Percentiles rank a stretch among this genome's conserved stretches.
These are phyloP conservation scores for Colletotrichum chrysophilum DNA, from an alignment of 2,329 filamentous ascomycete species.

Conservation along the genomic window DNA sequence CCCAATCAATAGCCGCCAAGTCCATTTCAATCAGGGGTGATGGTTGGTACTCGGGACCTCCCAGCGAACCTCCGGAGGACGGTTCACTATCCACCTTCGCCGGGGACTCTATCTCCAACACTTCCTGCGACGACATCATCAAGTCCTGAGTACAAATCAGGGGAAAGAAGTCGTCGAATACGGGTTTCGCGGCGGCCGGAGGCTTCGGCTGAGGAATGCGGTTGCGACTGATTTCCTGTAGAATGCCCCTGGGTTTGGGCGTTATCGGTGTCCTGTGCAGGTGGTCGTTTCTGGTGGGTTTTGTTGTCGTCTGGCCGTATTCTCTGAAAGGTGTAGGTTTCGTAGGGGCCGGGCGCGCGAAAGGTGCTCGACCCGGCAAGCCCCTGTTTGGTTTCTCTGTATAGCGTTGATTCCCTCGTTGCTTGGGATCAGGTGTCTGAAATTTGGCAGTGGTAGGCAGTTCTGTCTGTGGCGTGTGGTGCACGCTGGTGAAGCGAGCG, in stretches of 20 bases:
- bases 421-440: neutral
- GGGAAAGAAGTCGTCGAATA: conserved; percentile 24
- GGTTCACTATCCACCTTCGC: conserved; percentile 1
- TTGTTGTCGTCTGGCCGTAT: neutral
- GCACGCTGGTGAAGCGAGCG: neutral
- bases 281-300: neutral
- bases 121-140: conserved; percentile 50
- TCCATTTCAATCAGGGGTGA: conserved; percentile 2
- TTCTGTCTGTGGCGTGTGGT: neutral
- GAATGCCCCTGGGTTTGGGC: neutral
- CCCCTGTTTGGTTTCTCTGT: neutral
- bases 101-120: conserved; percentile 44
- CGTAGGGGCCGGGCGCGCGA: neutral
- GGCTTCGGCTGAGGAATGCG: neutral
- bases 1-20: conserved; percentile 14
- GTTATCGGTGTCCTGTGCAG: neutral
- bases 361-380: neutral
- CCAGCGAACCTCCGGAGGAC: neutral
- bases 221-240: conserved; percentile 1
- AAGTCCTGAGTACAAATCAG: conserved; percentile 53
- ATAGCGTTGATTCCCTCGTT: neutral
- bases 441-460: neutral
- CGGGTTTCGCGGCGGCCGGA: neutral
- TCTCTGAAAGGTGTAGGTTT: neutral
- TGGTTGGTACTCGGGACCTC: neutral